phyloP scores from a whole-genome alignment of 2,329 filamentous ascomycete species.

The Fusarium cicatricum region DNA sequence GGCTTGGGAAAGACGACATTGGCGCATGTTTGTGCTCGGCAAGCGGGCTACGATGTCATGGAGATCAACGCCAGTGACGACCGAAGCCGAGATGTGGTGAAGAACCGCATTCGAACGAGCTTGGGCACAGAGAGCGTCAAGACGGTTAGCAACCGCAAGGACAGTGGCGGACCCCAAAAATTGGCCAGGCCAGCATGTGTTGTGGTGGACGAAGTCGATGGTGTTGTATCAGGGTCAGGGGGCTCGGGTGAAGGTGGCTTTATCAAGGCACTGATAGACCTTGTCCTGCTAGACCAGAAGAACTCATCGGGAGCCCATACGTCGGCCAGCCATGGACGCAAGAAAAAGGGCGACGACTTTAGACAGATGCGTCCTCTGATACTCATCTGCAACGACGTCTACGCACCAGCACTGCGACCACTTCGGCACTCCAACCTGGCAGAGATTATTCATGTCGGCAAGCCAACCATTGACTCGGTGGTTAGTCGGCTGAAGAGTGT shows the following conservation, averaged over 20 bases:
- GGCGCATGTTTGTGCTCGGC: conserved; percentile 92
- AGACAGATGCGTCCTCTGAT: conserved; percentile 87
- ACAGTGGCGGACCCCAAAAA: conserved; percentile 67
- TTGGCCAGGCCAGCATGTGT: conserved; percentile 89
- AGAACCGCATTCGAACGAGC: conserved; percentile 88
- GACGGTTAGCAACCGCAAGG: conserved; percentile 68
- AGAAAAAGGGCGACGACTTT: conserved; percentile 85
- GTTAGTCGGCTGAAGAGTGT: conserved; percentile 81
- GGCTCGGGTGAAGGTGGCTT: conserved; percentile 89
- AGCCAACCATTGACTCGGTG: conserved; percentile 86
- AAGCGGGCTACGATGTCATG: conserved; percentile 95
- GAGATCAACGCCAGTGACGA: conserved; percentile 99
- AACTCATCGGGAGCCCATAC: conserved; percentile 59
- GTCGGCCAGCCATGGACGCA: conserved; percentile 41
- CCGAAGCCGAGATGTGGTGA: conserved; percentile 87
- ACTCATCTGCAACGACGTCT: conserved; percentile 96
- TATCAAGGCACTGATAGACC: conserved; percentile 91
- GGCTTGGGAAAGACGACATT: conserved; percentile 96
- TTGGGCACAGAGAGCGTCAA: conserved; percentile 95
- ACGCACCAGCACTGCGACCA: conserved; percentile 86
- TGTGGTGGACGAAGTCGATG: conserved; percentile 95
- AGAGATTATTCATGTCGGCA: conserved; percentile 91
- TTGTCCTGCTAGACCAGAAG: conserved; percentile 86
- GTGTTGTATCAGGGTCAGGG: conserved; percentile 83
- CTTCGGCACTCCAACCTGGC: conserved; percentile 85